phyloP scores from a whole-genome alignment of 257 asterid genomes.

The Primulina huaijiensis region DNA sequence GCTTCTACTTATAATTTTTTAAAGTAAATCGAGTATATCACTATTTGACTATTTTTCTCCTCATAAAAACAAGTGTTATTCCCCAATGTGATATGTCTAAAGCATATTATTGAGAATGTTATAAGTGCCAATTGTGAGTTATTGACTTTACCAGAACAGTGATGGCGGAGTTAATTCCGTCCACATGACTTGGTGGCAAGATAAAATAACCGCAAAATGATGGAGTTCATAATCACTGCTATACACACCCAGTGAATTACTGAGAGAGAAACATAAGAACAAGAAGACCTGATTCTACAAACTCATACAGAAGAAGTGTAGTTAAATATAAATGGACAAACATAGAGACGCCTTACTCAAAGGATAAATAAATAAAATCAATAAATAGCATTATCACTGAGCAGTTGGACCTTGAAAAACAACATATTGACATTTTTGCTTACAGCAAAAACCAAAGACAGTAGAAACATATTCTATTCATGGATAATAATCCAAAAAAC shows the following conservation, averaged over 20 bases:
- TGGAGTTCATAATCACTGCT: neutral
- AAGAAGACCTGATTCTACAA: neutral
- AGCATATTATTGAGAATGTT: neutral
- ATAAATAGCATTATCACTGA: conserved; percentile 4
- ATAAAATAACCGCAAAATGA: neutral
- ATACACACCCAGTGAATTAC: neutral
- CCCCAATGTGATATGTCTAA: neutral
- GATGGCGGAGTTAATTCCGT: neutral
- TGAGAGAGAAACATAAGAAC: neutral
- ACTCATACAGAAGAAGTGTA: neutral
- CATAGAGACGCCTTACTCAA: no score
- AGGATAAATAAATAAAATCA: no score
- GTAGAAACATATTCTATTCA: conserved; percentile 5
- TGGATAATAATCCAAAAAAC: conserved; percentile 6
- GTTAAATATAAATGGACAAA: neutral
- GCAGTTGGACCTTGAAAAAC: conserved; percentile 9
- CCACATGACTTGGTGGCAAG: neutral
- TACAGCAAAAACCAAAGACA: conserved; percentile 16
- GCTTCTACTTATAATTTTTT: neutral
- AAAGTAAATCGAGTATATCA: no score
- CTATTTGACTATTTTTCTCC: no score
- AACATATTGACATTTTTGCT: neutral
- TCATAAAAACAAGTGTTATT: neutral
- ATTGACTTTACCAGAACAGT: neutral
- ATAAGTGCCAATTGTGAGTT: no score